Base-by-base conservation (phyloP, 2,329 filamentous ascomycete genomes). In the Akanthomyces muscarius region DNA sequence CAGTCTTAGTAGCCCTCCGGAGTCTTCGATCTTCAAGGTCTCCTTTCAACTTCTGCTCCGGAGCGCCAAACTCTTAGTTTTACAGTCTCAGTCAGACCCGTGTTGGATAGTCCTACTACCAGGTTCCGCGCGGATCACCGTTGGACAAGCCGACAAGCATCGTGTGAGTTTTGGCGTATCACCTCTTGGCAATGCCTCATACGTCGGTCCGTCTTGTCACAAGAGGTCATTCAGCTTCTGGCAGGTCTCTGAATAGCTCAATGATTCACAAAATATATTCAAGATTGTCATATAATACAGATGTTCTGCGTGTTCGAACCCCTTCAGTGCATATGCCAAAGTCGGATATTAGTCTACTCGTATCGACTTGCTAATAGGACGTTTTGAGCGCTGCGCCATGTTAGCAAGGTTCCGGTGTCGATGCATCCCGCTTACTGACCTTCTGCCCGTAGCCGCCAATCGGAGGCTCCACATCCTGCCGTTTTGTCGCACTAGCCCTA, bases 391-490 rank as follows among this genome's bases (percentile, higher is more conserved):
- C 50, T 53, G 50, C 50, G 50, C 30, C 28, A 53, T 23, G 50
- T 53, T 53, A 53, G 50, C 7, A n/a, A 21, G 30, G 28, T 53
- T 38, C 30, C 50, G 18, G 33, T 38, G 30, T 53, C 33, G 50
- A 38, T 53, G 50, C 30, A 53, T 53, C 21, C 33, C 33, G 50
- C 50, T 53, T 36, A 38, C 50, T 53, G 50, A 53, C 50, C 50
- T 53, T 53, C 50, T 53, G 50, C 50, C 50, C 3, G 50, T 36
- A 21, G 50, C 50, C n/a, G 50, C 50, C 50, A 53, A 53, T 53
- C 50, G 18, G 33, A 53, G 50, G 50, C 50, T 53, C 50, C 50
- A 53, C 50, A 53, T 53, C 50, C 50, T 53, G 33, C 28, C 18
- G 21, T 53, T 53, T 21, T 53, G 50, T 53, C 50, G 50, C 50